Evolutionary conservation across 2,329 filamentous ascomycete species (phyloP).

Genomic region (Blumeria hordei): DNA sequence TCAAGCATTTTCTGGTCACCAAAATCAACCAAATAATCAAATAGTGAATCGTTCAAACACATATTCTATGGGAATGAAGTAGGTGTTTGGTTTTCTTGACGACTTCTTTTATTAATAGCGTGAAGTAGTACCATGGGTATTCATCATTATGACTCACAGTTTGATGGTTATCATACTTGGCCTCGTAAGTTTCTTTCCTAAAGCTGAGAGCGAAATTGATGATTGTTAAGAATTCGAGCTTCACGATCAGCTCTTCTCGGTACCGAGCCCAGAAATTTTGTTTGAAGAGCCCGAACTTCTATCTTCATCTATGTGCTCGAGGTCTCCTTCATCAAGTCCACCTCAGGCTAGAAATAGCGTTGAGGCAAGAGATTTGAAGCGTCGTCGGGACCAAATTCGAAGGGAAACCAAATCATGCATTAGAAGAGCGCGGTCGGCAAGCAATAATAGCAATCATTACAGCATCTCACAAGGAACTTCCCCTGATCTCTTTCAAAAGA

Average conservation of each 20-base stretch:
- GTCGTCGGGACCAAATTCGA: constrained; percentile 33
- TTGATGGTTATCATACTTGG: constrained; percentile 13
- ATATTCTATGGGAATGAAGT: constrained; percentile 13
- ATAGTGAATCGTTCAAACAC: constrained; percentile 9
- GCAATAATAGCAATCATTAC: constrained; percentile 15
- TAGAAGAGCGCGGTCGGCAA: constrained; percentile 19
- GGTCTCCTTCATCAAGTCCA: constrained; percentile 27
- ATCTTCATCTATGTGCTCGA: constrained; percentile 11
- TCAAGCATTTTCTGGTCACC: constrained; percentile 5
- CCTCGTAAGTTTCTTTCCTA: constrained; percentile 11
- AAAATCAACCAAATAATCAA: neutral
- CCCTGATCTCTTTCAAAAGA: constrained; percentile 14
- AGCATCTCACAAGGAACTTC: constrained; percentile 12
- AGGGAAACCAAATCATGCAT: constrained; percentile 32
- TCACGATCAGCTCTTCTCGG: constrained; percentile 12
- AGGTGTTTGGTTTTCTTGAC: constrained; percentile 1
- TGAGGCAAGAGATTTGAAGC: constrained; percentile 36
- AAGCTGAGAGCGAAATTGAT: neutral
- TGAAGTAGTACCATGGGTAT: constrained; percentile 11
- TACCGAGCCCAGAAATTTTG: constrained; percentile 8
- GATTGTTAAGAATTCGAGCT: constrained; percentile 11
- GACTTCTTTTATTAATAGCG: neutral
- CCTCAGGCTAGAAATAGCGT: constrained; percentile 28
- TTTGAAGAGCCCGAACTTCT: constrained; percentile 14
- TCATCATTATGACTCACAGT: constrained; percentile 13